Evolutionary conservation across 192 early-diverging fungal species (phyloP), one percentile per base, ranked within the genome.

Genomic region (Chytriomyces hyalinus): DNA sequence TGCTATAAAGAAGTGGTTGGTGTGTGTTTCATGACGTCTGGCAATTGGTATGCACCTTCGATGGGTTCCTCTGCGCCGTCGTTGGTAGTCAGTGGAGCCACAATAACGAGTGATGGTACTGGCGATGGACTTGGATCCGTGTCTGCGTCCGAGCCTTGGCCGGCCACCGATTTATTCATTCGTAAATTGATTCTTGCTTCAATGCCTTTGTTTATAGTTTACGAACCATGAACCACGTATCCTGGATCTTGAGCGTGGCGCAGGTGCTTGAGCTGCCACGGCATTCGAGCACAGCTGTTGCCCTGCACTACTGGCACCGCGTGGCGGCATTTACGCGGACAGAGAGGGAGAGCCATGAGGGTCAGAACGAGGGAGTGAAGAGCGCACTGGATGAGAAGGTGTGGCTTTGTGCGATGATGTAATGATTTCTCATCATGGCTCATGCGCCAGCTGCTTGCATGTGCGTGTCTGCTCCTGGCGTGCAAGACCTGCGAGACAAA

Each of bases 401-500:
- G 20, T 57, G 53, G 53, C 53, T 13, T 57, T 13, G 15, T 2
- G 53, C 3, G 15, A 57, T 57, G 53, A 13, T 3, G 15, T 57
- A 20, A 57, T 57, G 0, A n/a, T 57, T 57, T 1, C 53, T 57
- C 13, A 57, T n/a, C 53, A 57, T 20, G 20, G 20, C 13, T 20
- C 20, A 13, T n/a, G 15, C 53, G 13, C 53, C 13, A 73, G 71
- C 71, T 73, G 13, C 60, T 73, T 10, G 6, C 62, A 10, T 73
- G 59, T 20, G 28, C 71, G 6, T 73, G 71, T 44, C 44, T 80
- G 5, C 67, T 62, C 68, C 57, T 80, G 1, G 79, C 79, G 17
- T 76, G 73, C 65, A 80, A 80, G 3, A 62, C 67, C 5, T 66
- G 62, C 7, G 79, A 80, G 50, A 47, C 68, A 9, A 49, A 73